Evolutionary conservation across 2,329 filamentous ascomycete genomes (phyloP).

Genomic region (Trichoderma harzianum): DNA sequence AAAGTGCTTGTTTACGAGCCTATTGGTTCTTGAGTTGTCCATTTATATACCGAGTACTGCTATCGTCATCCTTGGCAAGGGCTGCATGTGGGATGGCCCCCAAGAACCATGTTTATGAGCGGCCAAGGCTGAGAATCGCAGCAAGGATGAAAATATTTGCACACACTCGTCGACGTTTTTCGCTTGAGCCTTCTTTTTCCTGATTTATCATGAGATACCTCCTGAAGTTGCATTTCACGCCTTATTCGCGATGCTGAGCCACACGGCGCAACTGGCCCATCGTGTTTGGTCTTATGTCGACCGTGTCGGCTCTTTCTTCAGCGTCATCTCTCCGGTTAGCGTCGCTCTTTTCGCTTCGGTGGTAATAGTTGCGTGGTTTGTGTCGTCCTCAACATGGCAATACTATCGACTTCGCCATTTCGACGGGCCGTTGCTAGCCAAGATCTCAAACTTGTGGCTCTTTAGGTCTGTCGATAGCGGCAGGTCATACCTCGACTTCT

Average conservation of each 20-base stretch:
- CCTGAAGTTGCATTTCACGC: not conserved
- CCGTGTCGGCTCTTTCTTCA: not conserved
- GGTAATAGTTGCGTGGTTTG: not conserved
- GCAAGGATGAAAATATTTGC: not conserved
- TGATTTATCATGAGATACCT: not conserved
- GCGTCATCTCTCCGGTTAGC: no score
- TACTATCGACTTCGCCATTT: conserved; percentile 13
- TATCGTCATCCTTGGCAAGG: not conserved
- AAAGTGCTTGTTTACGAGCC: not conserved
- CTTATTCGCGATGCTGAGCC: not conserved
- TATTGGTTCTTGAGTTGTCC: not conserved
- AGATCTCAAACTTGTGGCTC: conserved; percentile 10
- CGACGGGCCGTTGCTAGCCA: conserved; percentile 10
- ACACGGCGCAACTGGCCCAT: not conserved
- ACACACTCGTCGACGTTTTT: not conserved
- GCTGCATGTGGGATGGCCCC: not conserved
- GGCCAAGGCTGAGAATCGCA: not conserved
- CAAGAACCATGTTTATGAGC: not conserved
- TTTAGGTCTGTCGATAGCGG: not conserved
- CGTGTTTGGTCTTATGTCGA: not conserved
- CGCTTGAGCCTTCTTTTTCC: not conserved
- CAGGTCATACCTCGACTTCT: conserved; percentile 9
- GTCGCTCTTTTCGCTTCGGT: not conserved
- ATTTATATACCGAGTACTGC: not conserved
- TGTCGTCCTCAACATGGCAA: not conserved